Conservation (phyloP, 768 basidiomycete genomes). For the Suillus hirtellus region DNA sequence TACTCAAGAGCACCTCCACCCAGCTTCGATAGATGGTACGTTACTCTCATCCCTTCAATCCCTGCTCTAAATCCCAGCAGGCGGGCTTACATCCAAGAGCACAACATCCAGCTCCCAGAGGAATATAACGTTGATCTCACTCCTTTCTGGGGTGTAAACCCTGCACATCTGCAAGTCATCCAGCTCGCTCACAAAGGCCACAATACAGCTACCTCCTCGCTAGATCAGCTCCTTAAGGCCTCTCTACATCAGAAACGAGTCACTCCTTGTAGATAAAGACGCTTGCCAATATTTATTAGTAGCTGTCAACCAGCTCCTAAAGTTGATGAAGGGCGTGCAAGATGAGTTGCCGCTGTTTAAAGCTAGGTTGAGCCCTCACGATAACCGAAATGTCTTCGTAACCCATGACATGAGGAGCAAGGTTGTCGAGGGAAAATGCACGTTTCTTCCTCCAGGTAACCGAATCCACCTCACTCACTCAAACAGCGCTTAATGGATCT, state of each 20-base stretch:
- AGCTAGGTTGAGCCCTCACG: constrained; percentile 31
- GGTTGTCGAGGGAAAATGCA: constrained; percentile 17
- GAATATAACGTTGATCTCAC: constrained; percentile 47
- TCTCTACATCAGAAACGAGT: constrained; percentile 20
- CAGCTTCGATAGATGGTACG: constrained; percentile 50
- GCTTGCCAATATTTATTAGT: constrained; percentile 17
- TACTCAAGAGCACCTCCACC: constrained; percentile 41
- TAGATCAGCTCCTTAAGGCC: constrained; percentile 19
- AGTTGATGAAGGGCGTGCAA: constrained; percentile 39
- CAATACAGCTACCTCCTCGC: constrained; percentile 38
- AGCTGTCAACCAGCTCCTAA: constrained; percentile 37
- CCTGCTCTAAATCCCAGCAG: constrained; percentile 18
- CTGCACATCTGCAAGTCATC: constrained; percentile 30
- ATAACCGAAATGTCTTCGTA: constrained; percentile 40
- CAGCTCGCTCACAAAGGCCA: constrained; percentile 32
- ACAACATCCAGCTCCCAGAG: constrained; percentile 51
- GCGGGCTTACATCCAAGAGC: constrained; percentile 47
- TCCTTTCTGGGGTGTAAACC: constrained; percentile 45
- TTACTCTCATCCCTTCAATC: not conserved
- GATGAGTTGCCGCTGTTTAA: constrained; percentile 46
- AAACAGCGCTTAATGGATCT: constrained; percentile 36
- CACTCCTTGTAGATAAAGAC: constrained; percentile 8
- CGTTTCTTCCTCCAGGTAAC: not conserved
- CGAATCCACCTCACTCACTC: not conserved
- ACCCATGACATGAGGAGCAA: constrained; percentile 35